phyloP scores from a whole-genome alignment of 2,329 filamentous ascomycete genomes.

The Monosporascus sp. region DNA sequence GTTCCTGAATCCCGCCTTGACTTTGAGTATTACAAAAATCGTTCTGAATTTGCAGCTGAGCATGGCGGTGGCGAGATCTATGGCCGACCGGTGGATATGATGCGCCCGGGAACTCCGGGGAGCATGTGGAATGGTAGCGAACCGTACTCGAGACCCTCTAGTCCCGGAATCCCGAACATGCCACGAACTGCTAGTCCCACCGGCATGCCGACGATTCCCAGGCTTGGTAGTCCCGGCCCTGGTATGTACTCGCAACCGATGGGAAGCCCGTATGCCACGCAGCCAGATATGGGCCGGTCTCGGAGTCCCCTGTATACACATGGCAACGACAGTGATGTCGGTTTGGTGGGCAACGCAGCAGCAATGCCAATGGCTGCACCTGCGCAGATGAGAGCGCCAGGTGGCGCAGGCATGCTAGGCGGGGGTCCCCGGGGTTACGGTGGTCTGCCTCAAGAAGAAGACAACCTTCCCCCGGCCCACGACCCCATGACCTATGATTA shows the following conservation, averaged over 20 bases:
- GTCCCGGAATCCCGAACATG: slow-evolving; percentile 35
- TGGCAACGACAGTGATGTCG: slow-evolving; percentile 48
- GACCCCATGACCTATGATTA: slow-evolving; percentile 54
- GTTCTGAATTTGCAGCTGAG: slow-evolving; percentile 80
- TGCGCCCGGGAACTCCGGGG: slow-evolving; percentile 58
- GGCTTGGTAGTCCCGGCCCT: slow-evolving; percentile 21
- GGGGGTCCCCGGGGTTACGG: slow-evolving; percentile 58
- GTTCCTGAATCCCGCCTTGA: slow-evolving; percentile 83
- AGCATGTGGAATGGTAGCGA: slow-evolving; percentile 43
- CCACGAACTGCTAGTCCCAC: slow-evolving; percentile 24
- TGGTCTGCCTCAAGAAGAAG: slow-evolving; percentile 51
- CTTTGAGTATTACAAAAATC: slow-evolving; percentile 87
- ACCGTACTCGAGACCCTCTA: slow-evolving; percentile 43
- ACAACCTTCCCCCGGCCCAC: slow-evolving; percentile 25
- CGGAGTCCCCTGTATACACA: slow-evolving; percentile 47
- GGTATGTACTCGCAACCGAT: slow-evolving; percentile 18
- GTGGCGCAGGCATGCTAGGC: slow-evolving; percentile 44
- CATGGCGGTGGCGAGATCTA: slow-evolving; percentile 73
- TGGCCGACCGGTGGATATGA: slow-evolving; percentile 54
- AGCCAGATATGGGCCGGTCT: slow-evolving; percentile 25
- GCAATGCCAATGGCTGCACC: slow-evolving; percentile 42
- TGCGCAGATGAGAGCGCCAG: slow-evolving; percentile 18
- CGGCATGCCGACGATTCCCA: slow-evolving; percentile 17
- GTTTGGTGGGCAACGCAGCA: slow-evolving; percentile 49
- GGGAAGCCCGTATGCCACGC: slow-evolving; percentile 20